Evolutionary conservation across 2,329 filamentous ascomycete genomes (phyloP).

Genomic region (Venturia effusa): DNA sequence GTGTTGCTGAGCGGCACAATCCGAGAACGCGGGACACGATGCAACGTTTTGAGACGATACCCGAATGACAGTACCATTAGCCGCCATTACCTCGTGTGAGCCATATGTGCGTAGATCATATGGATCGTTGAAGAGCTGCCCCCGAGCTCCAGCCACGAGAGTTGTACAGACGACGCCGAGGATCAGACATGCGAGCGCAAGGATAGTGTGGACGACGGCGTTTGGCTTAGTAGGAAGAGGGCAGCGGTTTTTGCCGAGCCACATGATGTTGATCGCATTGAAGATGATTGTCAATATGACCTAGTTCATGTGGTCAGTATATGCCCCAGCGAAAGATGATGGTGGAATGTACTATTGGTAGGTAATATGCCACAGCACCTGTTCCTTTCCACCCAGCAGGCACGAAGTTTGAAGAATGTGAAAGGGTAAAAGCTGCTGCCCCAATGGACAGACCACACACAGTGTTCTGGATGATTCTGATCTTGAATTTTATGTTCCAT

Average conservation of each 20-base stretch:
- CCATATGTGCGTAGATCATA: neutral
- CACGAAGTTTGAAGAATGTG: neutral
- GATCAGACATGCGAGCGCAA: neutral
- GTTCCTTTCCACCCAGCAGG: neutral
- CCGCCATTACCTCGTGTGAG: neutral
- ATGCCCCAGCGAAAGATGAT: neutral
- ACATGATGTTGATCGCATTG: neutral
- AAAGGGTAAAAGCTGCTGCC: neutral
- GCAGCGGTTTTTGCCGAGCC: neutral
- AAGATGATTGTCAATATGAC: neutral
- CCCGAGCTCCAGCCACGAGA: neutral
- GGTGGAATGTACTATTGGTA: neutral
- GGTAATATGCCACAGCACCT: neutral
- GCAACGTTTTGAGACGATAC: neutral
- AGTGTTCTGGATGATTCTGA: constrained; percentile 1
- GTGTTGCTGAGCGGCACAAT: neutral
- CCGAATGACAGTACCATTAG: neutral
- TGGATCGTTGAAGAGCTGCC: neutral
- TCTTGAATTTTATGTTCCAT: neutral
- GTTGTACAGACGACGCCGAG: neutral
- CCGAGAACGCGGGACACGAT: constrained; percentile 1
- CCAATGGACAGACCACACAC: neutral
- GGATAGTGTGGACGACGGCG: neutral
- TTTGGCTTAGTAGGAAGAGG: neutral
- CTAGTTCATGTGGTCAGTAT: neutral